These are phyloP conservation scores for Termitomyces sp. DNA, from an alignment of 768 basidiomycete genomes.

Conservation along the genomic window DNA sequence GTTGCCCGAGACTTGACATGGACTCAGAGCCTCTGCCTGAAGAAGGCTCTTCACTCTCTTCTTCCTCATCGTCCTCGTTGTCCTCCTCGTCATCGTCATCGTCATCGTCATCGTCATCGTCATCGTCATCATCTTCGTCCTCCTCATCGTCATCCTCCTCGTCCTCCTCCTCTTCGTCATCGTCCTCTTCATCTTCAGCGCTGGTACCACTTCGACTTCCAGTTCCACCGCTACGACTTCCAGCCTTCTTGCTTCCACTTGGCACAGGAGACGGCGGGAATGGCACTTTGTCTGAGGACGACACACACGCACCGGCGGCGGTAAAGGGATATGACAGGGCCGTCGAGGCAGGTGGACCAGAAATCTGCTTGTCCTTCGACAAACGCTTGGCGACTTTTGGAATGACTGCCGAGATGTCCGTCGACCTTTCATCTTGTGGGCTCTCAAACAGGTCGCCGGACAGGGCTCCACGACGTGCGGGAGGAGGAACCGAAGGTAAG, in stretches of 20 bases:
- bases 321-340: slow-evolving; percentile 69
- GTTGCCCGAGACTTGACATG: slow-evolving; percentile 81
- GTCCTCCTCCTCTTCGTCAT: slow-evolving; percentile 20
- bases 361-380: slow-evolving; percentile 36
- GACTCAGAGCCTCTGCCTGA: slow-evolving; percentile 70
- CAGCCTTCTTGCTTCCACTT: slow-evolving; percentile 19
- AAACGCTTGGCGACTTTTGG: slow-evolving; percentile 40
- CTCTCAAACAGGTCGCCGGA: slow-evolving; percentile 59
- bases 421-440: slow-evolving; percentile 27
- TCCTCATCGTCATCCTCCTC: slow-evolving; percentile 25
- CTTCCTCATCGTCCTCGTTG: slow-evolving; percentile 32
- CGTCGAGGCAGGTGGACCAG: slow-evolving; percentile 34
- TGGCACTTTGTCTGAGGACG: slow-evolving; percentile 58
- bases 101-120: slow-evolving; percentile 22
- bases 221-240: slow-evolving; percentile 4
- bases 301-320: slow-evolving; percentile 52
- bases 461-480: slow-evolving; percentile 53
- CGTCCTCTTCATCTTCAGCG: slow-evolving; percentile 20
- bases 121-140: slow-evolving; percentile 24
- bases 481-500: slow-evolving; percentile 42
- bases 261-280: slow-evolving; percentile 64
- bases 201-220: slow-evolving; percentile 12
- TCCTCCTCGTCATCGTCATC: slow-evolving; percentile 30
- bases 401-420: slow-evolving; percentile 27
- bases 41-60: slow-evolving; percentile 44